Base-by-base conservation (phyloP, 1,284 basidiomycete species). In the Cutaneotrichosporon sp. region DNA sequence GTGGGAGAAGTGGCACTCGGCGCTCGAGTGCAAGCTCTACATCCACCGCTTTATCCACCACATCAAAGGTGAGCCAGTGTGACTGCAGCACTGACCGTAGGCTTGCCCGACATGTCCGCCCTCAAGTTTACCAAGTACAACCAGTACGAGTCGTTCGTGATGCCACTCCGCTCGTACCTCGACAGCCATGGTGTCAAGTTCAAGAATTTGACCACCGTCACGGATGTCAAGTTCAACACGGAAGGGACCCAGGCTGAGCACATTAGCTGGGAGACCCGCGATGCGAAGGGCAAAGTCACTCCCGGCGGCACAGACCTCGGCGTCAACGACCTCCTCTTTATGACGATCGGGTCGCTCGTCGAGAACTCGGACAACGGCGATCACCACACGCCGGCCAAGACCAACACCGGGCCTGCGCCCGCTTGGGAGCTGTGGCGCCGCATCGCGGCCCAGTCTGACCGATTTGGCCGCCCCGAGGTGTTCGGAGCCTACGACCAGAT, bases 361-460 rank as follows among this genome's bases (percentile, higher is more conserved):
- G 47, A 49, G n/a, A 49, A 41, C 38, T 49, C 47, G 14, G 47
- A 41, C 47, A 41, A 49, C 24, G 37, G 47, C 20, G 22, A 31
- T 22, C 47, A 41, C 38, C 38, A 41, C 29, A 41, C 38, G 2
- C 17, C 47, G 0, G 47, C 47, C 14, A 41, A 41, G 38, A 26
- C 29, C 20, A 41, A 49, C 26, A 16, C 14, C 5, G 47, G 47
- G 11, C 46, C 46, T 7, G 37, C 38, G 7, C 38, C 38, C 11
- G 47, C 47, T 4, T 49, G 47, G 47, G 47, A 49, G 8, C 47
- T 49, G 16, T 49, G 47, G 47, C 37, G 38, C 20, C 27, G n/a
- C 9, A 41, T 49, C 22, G 47, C 47, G 1, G 47, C 37, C 16
- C 17, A 38, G 38, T 33, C 37, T n/a, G 47, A 38, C 14, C 9